Base-by-base conservation (phyloP, 1,139 yeast species). In the Kazachstania sp. region DNA sequence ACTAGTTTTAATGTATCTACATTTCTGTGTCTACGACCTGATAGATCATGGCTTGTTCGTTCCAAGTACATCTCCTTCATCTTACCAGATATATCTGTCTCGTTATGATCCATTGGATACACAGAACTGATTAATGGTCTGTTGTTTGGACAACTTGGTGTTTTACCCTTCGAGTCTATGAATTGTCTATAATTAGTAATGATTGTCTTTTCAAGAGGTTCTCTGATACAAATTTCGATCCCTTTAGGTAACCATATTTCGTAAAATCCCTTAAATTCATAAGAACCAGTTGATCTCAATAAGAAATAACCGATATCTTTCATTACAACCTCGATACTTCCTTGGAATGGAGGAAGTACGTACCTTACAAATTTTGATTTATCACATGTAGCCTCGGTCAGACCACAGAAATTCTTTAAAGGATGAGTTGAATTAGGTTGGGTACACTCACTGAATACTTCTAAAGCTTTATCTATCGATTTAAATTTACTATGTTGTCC, bases 271-370 rank as follows among this genome's bases (percentile, higher is more conserved):
- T 60, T 65, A 29, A 53, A 66, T 2, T 65, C 62, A 45, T 72
- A 67, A n/a, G 54, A 59, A 1, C 95, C 92, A 0, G 84, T 79
- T 1, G 87, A 81, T 23, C 74, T 75, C 35, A 86, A 61, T 46
- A 81, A 79, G 2, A 86, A 55, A 53, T 76, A 79, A 0, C 95
- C 95, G n/a, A 83, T 60, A 47, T 83, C 83, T 44, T 81, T 78
- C 13, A 87, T 58, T 0, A 86, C 86, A 29, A 86, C 58, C 55
- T 85, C 92, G 16, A 83, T 70, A 2, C 79, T 68, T 0, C 90
- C 94, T 45, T 67, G 68, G 54, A 82, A 82, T n/a, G 86, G 85
- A 0, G 90, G 88, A 4, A 83, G 68, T 2, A 75, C 68, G 51
- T 70, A 79, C 46, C 78, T 66, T 2, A 63, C 69, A 54, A 74